Evolutionary conservation across 2,329 filamentous ascomycete genomes (phyloP), one percentile per base, ranked within the genome.

Genomic region (Colletotrichum lupini): DNA sequence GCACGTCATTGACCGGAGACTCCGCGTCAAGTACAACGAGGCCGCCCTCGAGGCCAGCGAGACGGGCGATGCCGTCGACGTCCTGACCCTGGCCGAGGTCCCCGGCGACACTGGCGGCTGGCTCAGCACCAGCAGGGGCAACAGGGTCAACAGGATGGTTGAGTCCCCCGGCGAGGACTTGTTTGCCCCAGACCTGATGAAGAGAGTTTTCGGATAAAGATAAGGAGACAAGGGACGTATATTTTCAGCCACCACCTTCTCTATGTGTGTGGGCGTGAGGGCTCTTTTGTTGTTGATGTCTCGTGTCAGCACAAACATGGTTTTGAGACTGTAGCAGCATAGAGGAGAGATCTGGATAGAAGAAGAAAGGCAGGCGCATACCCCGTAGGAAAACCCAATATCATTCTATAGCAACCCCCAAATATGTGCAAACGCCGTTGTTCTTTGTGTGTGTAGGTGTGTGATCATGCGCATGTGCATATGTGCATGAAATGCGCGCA

Each of bases 1-100:
- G 92, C 95, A 95, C 79, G 88, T 98, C 37, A 86, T 95, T 53
- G 97, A 99, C 85, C 88, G 91, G 46, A 89, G 97, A 57, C 83
- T 84, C 49, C 84, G 91, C 67, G 86, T 84, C 75, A 90, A 90
- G 79, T 86, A 86, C 6, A 87, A 83, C 12, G 85, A 86, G 74
- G 80, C 80, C 6, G 79, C 80, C 62, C 75, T 80, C 35, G 79
- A 82, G 56, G 79, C 81, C 59, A 68, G 55, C 32, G 76, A 72
- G 26, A 11, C 53, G 78, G 75, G 80, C 79, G 78, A 81, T 12
- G 81, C 82, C 57, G 78, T 84, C 35, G 78, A 82, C 59, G 76
- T 85, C 77, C 72, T 84, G 24, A 80, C 79, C 6, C 73, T 83
- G 22, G 85, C 87, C 69, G 85, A 89, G 76, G 88, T 92, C 35